Conservation (phyloP, 768 basidiomycete species). For the Mycena vulgaris region DNA sequence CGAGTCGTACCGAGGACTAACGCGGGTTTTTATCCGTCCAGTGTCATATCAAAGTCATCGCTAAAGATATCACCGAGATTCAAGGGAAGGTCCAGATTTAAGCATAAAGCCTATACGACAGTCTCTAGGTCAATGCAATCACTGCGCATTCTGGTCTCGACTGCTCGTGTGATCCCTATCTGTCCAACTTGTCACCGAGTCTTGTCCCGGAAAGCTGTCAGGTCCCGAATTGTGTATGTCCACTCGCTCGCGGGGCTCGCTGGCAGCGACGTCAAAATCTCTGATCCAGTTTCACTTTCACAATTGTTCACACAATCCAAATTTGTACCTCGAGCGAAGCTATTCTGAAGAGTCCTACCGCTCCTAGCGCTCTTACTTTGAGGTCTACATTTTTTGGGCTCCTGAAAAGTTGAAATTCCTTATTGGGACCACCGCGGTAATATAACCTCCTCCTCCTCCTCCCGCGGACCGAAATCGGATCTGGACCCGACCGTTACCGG, state of each 20-base stretch:
- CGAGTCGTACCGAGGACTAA: no score
- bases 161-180: neutral
- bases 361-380: no score
- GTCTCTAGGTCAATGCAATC: neutral
- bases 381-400: neutral
- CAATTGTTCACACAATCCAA: neutral
- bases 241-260: neutral
- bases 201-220: neutral
- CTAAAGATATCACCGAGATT: neutral
- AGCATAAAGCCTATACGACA: neutral
- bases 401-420: neutral
- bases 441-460: neutral
- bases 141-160: neutral
- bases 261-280: slow-evolving; percentile 18
- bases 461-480: slow-evolving; percentile 7
- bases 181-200: slow-evolving; percentile 5
- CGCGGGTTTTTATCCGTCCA: neutral
- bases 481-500: neutral
- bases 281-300: neutral
- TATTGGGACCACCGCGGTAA: no score
- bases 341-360: neutral
- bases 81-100: neutral
- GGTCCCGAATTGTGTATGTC: neutral
- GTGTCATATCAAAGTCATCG: neutral
- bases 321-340: neutral